Evolutionary conservation across 2,329 filamentous ascomycete genomes (phyloP), one percentile per base, ranked within the genome.

Genomic region (Penicillium sumatraense): DNA sequence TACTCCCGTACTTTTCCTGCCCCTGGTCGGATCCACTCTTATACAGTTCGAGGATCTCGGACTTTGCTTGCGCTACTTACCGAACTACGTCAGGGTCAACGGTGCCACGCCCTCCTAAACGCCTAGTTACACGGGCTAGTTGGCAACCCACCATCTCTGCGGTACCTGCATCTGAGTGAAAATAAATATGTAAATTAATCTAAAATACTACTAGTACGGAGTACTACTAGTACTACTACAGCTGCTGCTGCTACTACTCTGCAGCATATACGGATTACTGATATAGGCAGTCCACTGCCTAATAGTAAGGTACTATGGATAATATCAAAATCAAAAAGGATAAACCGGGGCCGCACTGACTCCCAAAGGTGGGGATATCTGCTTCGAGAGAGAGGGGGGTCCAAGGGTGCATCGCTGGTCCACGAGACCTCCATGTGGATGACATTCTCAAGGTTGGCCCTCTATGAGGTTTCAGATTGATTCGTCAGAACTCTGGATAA

Each of bases 371-470:
- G 56, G 56, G 44, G 56, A 55, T 51, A 16, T 44, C 11, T 4
- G 21, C 20, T 23, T 24, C 5, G 38, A 29, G 27, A 16, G 44
- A 21, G 9, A 10, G 26, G 23, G 27, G 44, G 50, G 21, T 49
- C 50, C 31, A 33, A 40, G 33, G 35, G 36, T 49, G 29, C 35
- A 49, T 33, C 33, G 44, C 53, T 54, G 53, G 53, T 54, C 62
- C 60, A 64, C 60, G 60, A 64, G 62, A 63, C 60, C 56, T 61
- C 61, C 62, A 64, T 64, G 60, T 64, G 60, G 53, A 59, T 16
- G 42, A 44, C 49, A 45, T 51, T 53, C 36, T 53, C 27, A 24
- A 41, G 40, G 51, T 51, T 51, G 46, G 42, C 40, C 13, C 45
- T 35, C 23, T 31, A 44, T 2, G 31, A 36, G 29, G 58, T 60